Evolutionary conservation across 176 grass and related monocot species (phyloP), one percentile per base, ranked within the genome.

Genomic region (Neostapfia colusana): DNA sequence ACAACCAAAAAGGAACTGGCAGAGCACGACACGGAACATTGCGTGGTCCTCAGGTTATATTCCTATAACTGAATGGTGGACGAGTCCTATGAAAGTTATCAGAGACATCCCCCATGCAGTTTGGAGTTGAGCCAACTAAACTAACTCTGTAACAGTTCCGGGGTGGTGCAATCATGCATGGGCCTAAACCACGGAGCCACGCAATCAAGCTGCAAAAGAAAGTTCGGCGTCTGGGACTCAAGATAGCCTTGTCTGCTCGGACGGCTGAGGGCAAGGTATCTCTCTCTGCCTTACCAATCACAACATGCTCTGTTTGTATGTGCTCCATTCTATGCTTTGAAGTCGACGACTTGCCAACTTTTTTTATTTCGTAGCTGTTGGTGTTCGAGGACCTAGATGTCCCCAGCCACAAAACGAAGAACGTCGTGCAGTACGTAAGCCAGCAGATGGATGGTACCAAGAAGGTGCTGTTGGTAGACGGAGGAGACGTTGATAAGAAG

Each of bases 201-300:
- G 89, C 89, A 14, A 86, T 95, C 77, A 95, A 99, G 73, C 83
- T 89, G 50, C 91, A 90, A 71, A 95, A 99, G 91, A 99, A 95
- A 84, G 89, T 99, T 43, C 55, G 83, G 0, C 87, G 77, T 43
- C 69, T 99, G 25, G 89, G 89, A 72, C 87, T 92, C 61, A 98
- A 98, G 83, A 91, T 98, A 73, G 95, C 95, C 16, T 76, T 99
- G 60, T 98, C 91, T 64, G 91, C 84, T 82, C 69, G 92, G n/a
- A 90, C 80, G 2, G 89, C 89, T 56, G 92, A 99, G 76, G 92
- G 91, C 27, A 99, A 95, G 95, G 92, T 86, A 83, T 79, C 16
- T n/a, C n/a, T n/a, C n/a, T 10, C 56, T 46, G 4, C 26, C 21
- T 56, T 59, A 20, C 48, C 31, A 75, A 35, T 25, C 41, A n/a